Conservation (phyloP, 2,329 filamentous ascomycete genomes). For the Akanthomyces lecanii region DNA sequence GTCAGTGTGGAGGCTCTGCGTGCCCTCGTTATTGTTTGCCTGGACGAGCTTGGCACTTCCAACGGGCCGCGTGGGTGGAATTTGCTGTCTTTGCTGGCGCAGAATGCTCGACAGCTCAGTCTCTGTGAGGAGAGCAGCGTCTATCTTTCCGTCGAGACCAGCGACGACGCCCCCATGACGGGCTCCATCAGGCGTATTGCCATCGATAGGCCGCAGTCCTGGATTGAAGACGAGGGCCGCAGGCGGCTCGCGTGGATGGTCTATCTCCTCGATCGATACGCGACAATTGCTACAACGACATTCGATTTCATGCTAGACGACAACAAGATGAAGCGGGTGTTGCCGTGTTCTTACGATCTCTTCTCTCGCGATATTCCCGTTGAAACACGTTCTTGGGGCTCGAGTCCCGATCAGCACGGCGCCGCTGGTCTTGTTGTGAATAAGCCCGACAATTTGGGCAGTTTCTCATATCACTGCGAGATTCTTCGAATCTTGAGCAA, state of each 20-base stretch:
- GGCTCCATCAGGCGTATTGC: constrained; percentile 34
- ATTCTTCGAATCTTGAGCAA: constrained; percentile 40
- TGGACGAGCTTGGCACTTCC: constrained; percentile 40
- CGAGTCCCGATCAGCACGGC: constrained; percentile 25
- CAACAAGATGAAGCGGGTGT: constrained; percentile 34
- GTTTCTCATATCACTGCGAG: constrained; percentile 43
- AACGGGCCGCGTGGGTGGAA: constrained; percentile 42
- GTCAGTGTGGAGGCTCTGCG: constrained; percentile 36
- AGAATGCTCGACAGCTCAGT: constrained; percentile 37
- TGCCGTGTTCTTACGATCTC: constrained; percentile 42
- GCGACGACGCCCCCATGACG: constrained; percentile 29
- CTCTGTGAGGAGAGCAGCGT: constrained; percentile 38
- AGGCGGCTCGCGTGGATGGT: constrained; percentile 43
- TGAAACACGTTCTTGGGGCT: constrained; percentile 33
- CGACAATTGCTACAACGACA: constrained; percentile 37
- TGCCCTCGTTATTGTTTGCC: constrained; percentile 37
- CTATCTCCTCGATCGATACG: constrained; percentile 41
- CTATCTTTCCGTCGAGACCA: constrained; percentile 31
- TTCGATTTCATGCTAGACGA: constrained; percentile 42
- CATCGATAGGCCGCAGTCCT: constrained; percentile 35
- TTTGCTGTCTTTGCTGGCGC: constrained; percentile 35
- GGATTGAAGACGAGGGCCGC: constrained; percentile 43
- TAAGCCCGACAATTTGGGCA: constrained; percentile 40
- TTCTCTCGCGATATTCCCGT: constrained; percentile 42
- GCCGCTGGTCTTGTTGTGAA: constrained; percentile 29